Evolutionary conservation across 2,329 filamentous ascomycete species (phyloP), one percentile per base, ranked within the genome.

Genomic region (Colletotrichum sp.): DNA sequence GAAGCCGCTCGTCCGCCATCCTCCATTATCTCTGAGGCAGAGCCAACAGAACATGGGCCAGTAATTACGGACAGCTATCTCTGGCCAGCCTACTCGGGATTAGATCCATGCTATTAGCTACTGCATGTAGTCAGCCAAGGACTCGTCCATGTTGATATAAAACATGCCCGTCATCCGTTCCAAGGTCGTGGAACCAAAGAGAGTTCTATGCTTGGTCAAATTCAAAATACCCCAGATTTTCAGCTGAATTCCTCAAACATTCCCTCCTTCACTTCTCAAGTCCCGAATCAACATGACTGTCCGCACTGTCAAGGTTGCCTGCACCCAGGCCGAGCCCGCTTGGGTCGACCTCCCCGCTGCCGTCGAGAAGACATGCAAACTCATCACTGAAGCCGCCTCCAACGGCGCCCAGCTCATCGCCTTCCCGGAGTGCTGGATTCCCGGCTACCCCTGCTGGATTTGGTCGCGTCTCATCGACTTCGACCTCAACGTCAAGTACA

Each of bases 281-380:
- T 7, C 32, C 28, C 26, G n/a, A 26, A 70, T 8, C 55, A 67
- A 6, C 34, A 75, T 69, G 65, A 6, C 70, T 16, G 26, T 5
- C 36, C 39, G 55, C 9, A 76, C 26, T 15, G 77, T 80, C 16
- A 74, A 82, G 39, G 87, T 90, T 7, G 89, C 87, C 32, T 89
- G 89, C 15, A 87, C 90, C 1, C 91, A 93, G 79, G 87, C 89
- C 8, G 92, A 93, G 81, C 90, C 91, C 0, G 87, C 85, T 2
- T 93, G 91, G 91, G 85, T 93, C 9, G 89, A 93, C 78, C 86
- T 93, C 3, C 83, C 87, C 9, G 88, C 81, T 0, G 85, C 87
- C 3, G 88, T 93, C 2, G 80, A 86, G 3, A 93, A 93, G 80
- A 92, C 91, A 9, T 89, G 90, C 78, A 80, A 82, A 0, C 85